phyloP scores from a whole-genome alignment of 768 basidiomycete species.

The Lentinula sp. region DNA sequence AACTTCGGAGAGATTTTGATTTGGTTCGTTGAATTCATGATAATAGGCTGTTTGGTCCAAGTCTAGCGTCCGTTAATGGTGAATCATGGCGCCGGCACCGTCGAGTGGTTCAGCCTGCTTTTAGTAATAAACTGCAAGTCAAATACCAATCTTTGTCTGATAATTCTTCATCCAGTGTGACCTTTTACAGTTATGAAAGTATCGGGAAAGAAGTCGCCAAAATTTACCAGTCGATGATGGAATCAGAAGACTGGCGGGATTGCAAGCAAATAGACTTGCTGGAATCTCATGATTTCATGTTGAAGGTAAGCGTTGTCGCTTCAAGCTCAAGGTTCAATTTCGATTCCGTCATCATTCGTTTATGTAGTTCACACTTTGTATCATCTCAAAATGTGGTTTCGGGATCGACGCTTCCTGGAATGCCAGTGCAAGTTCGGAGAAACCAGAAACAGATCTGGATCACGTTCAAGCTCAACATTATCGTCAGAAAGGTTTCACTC shows the following conservation, averaged over 20 bases:
- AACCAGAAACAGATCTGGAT: too few species aligned
- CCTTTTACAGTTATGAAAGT: not conserved
- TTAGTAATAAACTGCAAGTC: not conserved
- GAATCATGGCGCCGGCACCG: not conserved
- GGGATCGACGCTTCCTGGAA: constrained; percentile 12
- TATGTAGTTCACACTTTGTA: constrained; percentile 15
- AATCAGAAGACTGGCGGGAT: not conserved
- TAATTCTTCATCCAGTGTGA: not conserved
- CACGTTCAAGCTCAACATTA: constrained; percentile 10
- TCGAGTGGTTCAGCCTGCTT: not conserved
- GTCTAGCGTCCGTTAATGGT: not conserved
- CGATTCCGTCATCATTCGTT: not conserved
- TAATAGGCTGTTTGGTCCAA: not conserved
- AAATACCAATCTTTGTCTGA: not conserved
- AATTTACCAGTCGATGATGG: not conserved
- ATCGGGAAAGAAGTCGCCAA: not conserved
- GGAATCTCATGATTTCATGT: not conserved
- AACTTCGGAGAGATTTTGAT: not conserved
- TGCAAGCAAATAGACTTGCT: not conserved
- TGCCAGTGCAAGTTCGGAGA: too few species aligned
- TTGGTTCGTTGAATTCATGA: not conserved
- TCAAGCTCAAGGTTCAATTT: too few species aligned
- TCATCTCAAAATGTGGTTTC: constrained; percentile 18
- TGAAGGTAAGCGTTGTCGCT: not conserved
- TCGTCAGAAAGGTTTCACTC: not conserved